phyloP scores from a whole-genome alignment of 169 alveolate genomes.

The Plasmodium ovale region DNA sequence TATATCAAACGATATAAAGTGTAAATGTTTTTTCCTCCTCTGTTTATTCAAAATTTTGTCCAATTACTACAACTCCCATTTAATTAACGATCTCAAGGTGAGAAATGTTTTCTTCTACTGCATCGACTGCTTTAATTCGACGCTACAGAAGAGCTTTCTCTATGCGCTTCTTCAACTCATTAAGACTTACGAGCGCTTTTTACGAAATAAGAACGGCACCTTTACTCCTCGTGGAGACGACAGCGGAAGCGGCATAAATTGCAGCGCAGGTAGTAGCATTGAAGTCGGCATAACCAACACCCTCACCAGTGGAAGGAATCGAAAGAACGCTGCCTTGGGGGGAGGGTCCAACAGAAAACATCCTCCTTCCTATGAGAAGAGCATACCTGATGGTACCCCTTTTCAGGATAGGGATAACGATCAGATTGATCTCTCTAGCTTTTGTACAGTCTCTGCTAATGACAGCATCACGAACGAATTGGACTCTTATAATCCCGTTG shows the following conservation, averaged over 20 bases:
- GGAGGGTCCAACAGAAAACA: no score
- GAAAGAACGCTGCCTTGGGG: no score
- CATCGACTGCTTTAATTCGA: conserved; percentile 16
- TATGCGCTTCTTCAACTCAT: conserved; percentile 68
- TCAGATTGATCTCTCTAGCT: no score
- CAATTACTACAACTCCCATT: conserved; percentile 69
- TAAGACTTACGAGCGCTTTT: conserved; percentile 65
- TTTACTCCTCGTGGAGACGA: background rate
- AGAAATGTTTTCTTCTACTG: conserved; percentile 63
- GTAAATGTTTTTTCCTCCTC: conserved; percentile 64
- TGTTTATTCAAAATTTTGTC: conserved; percentile 64
- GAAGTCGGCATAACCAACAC: no score
- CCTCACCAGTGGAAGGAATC: no score
- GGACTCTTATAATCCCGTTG: no score
- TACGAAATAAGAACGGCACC: conserved; percentile 22
- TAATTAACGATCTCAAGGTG: conserved; percentile 47
- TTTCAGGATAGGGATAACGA: no score
- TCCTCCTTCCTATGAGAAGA: no score
- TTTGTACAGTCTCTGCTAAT: no score
- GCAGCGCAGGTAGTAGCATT: background rate
- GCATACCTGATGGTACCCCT: no score
- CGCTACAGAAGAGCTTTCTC: conserved; percentile 55
- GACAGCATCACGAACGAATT: no score
- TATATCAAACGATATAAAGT: conserved; percentile 54
- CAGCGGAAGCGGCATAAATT: background rate